phyloP scores from a whole-genome alignment of 75 land plant genomes.

The Selaginella moellendorffii region DNA sequence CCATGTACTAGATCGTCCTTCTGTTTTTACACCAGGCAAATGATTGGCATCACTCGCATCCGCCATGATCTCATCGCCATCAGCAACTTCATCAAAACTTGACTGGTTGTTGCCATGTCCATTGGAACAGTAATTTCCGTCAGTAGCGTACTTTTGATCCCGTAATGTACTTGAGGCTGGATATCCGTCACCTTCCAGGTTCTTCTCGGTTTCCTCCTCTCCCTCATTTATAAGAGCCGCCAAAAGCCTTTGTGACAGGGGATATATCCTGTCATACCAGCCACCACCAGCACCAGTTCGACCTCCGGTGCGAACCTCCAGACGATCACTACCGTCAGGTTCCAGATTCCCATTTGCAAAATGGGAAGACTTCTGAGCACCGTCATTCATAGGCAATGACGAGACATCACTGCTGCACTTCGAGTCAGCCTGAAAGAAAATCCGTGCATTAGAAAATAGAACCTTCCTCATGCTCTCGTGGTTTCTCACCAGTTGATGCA shows the following conservation, averaged over 20 bases:
- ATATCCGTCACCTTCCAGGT: constrained; percentile 27
- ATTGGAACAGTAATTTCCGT: constrained; percentile 10
- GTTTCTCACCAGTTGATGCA: constrained; percentile 42
- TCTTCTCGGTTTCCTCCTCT: constrained; percentile 13
- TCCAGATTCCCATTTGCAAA: constrained; percentile 18
- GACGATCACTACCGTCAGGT: constrained; percentile 15
- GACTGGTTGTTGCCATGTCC: constrained; percentile 18
- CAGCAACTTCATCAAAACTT: constrained; percentile 18
- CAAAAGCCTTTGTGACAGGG: constrained; percentile 64
- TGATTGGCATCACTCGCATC: no score
- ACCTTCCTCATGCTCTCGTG: not conserved
- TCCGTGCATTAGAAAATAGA: not conserved
- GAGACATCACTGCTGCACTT: not conserved
- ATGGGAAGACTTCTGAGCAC: constrained; percentile 10
- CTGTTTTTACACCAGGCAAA: not conserved
- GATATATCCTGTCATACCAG: constrained; percentile 22
- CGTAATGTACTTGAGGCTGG: no score
- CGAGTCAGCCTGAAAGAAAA: constrained; percentile 23
- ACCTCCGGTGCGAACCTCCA: constrained; percentile 12
- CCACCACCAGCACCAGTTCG: constrained; percentile 20
- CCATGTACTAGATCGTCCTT: constrained; percentile 5
- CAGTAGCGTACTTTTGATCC: no score
- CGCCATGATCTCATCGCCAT: constrained; percentile 16
- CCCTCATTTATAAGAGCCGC: constrained; percentile 66
- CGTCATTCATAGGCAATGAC: constrained; percentile 6